Conservation (phyloP, 306 rosid species). For the Luffa aegyptiaca region DNA sequence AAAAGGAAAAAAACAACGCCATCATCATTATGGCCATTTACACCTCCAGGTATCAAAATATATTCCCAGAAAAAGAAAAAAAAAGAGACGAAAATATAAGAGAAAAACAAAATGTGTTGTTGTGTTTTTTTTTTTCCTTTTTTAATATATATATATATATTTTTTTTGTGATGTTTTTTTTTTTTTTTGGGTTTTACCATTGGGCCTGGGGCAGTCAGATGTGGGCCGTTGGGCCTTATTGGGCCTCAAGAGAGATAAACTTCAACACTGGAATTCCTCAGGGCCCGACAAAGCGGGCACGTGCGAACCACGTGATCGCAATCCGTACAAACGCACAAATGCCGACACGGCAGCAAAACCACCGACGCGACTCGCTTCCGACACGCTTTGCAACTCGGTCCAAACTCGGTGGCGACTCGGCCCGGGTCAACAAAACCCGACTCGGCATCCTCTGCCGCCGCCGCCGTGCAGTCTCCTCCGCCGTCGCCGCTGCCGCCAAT, state of each 20-base stretch:
- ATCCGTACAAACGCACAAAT: conserved; percentile 56
- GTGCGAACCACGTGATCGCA: conserved; percentile 54
- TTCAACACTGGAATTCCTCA: conserved; percentile 63
- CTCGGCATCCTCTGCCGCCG: conserved; percentile 77
- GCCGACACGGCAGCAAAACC: conserved; percentile 79
- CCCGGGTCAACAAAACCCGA: conserved; percentile 74
- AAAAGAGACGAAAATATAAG: not conserved
- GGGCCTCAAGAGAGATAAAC: conserved; percentile 51
- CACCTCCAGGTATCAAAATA: conserved; percentile 4
- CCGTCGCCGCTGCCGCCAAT: conserved; percentile 15
- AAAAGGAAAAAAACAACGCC: not conserved
- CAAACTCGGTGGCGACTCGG: conserved; percentile 19
- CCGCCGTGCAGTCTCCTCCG: conserved; percentile 31
- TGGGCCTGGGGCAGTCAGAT: not conserved
- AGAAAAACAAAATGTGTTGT: not conserved
- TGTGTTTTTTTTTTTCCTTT: not conserved
- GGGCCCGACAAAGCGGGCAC: conserved; percentile 63
- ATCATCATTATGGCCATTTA: not conserved
- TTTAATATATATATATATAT: not conserved
- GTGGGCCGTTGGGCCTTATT: not conserved
- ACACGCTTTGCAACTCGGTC: conserved; percentile 68
- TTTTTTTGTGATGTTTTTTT: not conserved
- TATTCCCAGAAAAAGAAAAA: not conserved
- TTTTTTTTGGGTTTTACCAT: not conserved
- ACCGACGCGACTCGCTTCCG: conserved; percentile 57